Base-by-base conservation (phyloP, 805 yeast species). In the Brettanomyces sp. region DNA sequence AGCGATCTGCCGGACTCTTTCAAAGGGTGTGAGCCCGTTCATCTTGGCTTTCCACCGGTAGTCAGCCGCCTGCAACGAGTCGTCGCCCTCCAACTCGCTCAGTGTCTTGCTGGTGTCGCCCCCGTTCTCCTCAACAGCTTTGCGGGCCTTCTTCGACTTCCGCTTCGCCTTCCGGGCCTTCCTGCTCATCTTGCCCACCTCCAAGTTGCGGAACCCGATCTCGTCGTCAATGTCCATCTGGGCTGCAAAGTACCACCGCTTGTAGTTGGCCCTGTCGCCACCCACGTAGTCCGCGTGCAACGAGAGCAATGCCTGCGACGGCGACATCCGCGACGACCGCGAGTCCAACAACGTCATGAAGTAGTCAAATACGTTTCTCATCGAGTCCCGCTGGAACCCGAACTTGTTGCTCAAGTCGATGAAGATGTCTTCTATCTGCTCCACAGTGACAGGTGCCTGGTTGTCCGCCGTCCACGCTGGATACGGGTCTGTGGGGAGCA, bases 401-500 rank as follows among this genome's bases (percentile, higher is more conserved):
- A 85, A 85, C 65, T 80, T 82, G 67, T 85, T 85, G 39, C 91
- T 72, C 63, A 85, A 71, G 64, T 85, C 93, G 59, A 85, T 85
- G 62, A 85, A 85, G 36, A 85, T 79, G 69, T 85, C 95, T 69
- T 85, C 95, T 61, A 85, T 82, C 63, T 85, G 91, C 65, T 85
- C 93, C 46, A 85, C 76, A 42, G 87, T 73, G 47, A 84, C 82
- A 11, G 95, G 95, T 24, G 91, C 88, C 64, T 85, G 91, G 47
- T 85, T 90, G 66, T 93, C 98, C 41, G 95, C 95, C 24, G 96
- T 86, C 99, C 99, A 93, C 44, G 99, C 98, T 39, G 99, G 99
- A 65, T 91, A 93, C 33, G 99, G 99, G 65, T 93, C 93, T 40
- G 89, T 79, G 56, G 95, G 74, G 68, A 83, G 56, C 63, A 87